These are phyloP conservation scores for Tilletia caries DNA, from an alignment of 1,284 basidiomycete genomes.

Conservation along the genomic window DNA sequence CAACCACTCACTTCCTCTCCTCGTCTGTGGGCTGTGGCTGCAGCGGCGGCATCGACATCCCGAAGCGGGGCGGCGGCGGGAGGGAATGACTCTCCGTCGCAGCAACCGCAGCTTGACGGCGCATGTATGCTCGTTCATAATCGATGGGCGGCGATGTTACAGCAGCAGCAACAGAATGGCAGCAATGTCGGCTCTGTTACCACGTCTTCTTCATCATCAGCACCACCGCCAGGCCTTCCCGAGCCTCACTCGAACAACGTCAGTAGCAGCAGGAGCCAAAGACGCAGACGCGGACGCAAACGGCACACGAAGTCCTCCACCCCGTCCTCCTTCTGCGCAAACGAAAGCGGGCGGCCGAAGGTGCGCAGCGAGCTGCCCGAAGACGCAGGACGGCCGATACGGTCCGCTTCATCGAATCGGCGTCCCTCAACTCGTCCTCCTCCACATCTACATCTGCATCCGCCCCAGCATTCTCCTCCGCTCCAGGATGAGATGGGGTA, in stretches of 20 bases:
- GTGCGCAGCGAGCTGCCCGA: neutral
- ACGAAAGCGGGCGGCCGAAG: neutral
- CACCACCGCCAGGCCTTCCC: no score
- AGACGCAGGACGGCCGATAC: neutral
- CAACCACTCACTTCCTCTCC: neutral
- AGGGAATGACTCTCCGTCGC: neutral
- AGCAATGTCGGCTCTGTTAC: no score
- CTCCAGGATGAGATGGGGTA: no score
- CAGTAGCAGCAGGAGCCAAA: no score
- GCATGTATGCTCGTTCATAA: neutral
- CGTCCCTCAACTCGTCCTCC: no score
- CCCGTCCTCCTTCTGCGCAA: conserved; percentile 1
- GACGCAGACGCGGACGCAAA: neutral
- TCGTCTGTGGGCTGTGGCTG: neutral
- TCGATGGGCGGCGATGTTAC: neutral
- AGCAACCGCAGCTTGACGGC: neutral
- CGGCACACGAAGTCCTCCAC: no score
- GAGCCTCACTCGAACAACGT: neutral
- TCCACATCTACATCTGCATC: no score
- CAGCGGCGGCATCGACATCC: neutral
- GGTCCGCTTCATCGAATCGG: neutral
- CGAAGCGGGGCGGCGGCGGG: neutral
- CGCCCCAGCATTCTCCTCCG: no score
- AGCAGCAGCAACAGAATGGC: no score
- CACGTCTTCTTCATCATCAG: no score